Evolutionary conservation across 2,329 filamentous ascomycete species (phyloP), one percentile per base, ranked within the genome.

Genomic region (Niveomyces coronatus): DNA sequence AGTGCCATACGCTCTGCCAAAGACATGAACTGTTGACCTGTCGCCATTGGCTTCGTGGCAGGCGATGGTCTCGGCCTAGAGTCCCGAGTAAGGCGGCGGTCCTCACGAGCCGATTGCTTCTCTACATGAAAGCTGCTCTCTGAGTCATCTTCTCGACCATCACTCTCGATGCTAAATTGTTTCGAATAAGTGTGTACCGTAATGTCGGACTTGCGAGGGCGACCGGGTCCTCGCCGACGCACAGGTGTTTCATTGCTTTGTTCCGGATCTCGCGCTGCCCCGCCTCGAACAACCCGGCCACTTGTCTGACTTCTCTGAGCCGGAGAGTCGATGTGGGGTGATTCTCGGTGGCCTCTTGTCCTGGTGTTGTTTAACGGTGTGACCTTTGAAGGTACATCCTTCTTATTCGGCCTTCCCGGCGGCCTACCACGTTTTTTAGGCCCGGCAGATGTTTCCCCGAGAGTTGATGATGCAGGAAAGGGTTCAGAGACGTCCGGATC

Each of bases 1-100:
- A 72, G 56, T 23, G 65, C 69, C 62, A 74, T 68, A n/a, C 70
- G 64, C 47, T 76, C 72, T 26, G 65, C 64, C 66, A 77, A 67
- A 5, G 73, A 76, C 58, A 76, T 59, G 33, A 69, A 63, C 9
- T 58, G 53, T 9, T 49, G 50, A 31, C 50, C 46, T 20, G 41
- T 44, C 13, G 51, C 39, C 10, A 40, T 39, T 6, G 42, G 37
- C 20, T 39, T 10, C 15, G 29, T 32, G 8, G 14, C 15, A 29
- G 15, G 4, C 20, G 8, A 7, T 31, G 26, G 15, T 9, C 22
- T 18, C 9, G 26, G 3, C 10, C 36, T 34, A 10, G 47, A 50
- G 33, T 40, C 44, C 27, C 47, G 46, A 27, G 52, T 53, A 9
- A 54, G n/a, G n/a, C n/a, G n/a, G n/a, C n/a, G n/a, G n/a, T n/a